Conservation (phyloP, 2,329 filamentous ascomycete genomes). For the Metarhizium anisopliae region DNA sequence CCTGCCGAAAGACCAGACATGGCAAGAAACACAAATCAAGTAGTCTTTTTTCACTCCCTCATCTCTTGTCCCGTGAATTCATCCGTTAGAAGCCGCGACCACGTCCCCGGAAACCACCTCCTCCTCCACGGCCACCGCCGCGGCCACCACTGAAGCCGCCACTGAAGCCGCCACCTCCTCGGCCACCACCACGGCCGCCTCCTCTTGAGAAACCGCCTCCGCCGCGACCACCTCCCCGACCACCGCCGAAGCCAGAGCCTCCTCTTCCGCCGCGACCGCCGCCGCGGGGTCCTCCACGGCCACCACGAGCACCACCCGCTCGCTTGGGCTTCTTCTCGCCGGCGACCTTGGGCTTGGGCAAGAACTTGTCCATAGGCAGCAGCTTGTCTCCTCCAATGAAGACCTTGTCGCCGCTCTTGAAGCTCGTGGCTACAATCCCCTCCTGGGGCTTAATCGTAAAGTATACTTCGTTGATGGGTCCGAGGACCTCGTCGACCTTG, state of each 20-base stretch:
- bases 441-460: slow-evolving; percentile 98
- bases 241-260: slow-evolving; percentile 17
- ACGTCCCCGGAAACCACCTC: slow-evolving; percentile 15
- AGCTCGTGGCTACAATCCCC: slow-evolving; percentile 87
- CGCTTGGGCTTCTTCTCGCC: slow-evolving; percentile 56
- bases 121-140: slow-evolving; percentile 17
- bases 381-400: slow-evolving; percentile 94
- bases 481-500: slow-evolving; percentile 96
- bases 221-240: slow-evolving; percentile 31
- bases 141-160: slow-evolving; percentile 11
- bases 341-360: slow-evolving; percentile 80
- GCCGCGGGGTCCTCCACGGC: slow-evolving; percentile 14
- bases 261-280: slow-evolving; percentile 25
- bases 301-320: slow-evolving; percentile 40
- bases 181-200: slow-evolving; percentile 16
- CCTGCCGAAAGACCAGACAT: slow-evolving; percentile 2
- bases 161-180: slow-evolving; percentile 9
- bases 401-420: slow-evolving; percentile 96
- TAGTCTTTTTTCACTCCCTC: not conserved
- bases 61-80: slow-evolving; percentile 1
- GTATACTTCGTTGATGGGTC: slow-evolving; percentile 94
- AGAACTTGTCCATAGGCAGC: slow-evolving; percentile 88
- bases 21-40: slow-evolving; percentile 2
- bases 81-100: slow-evolving; percentile 23
- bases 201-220: slow-evolving; percentile 24